Evolutionary conservation across 306 rosid species (phyloP).

Genomic region (Prunus davidiana): DNA sequence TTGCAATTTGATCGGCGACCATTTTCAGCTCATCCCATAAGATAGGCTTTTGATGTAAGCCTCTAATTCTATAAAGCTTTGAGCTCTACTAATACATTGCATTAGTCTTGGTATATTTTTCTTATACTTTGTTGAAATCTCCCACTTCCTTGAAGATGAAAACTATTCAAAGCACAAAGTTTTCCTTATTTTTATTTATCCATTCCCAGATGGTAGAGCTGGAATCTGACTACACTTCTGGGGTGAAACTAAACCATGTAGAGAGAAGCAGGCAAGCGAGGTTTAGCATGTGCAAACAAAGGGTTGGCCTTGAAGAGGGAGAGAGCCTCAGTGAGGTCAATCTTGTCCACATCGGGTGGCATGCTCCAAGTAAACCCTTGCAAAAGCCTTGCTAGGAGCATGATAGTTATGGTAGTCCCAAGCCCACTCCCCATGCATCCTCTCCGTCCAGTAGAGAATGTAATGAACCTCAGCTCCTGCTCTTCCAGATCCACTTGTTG

Average conservation of each 20-base stretch:
- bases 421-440: slow-evolving; percentile 34
- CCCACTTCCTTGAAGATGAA: slow-evolving; percentile 34
- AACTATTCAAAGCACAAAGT: slow-evolving; percentile 1
- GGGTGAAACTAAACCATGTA: not conserved
- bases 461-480: slow-evolving; percentile 23
- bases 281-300: slow-evolving; percentile 1
- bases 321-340: slow-evolving; percentile 14
- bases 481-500: slow-evolving; percentile 17
- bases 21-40: slow-evolving; percentile 3
- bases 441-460: slow-evolving; percentile 40
- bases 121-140: slow-evolving; percentile 20
- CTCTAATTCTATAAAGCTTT: too few species aligned
- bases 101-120: too few species aligned
- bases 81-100: too few species aligned
- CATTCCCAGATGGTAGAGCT: slow-evolving; percentile 11
- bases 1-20: slow-evolving; percentile 24
- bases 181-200: not conserved
- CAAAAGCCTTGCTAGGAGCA: slow-evolving; percentile 42
- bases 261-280: slow-evolving; percentile 10
- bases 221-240: slow-evolving; percentile 23
- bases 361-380: slow-evolving; percentile 44
- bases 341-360: slow-evolving; percentile 15
- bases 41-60: too few species aligned
- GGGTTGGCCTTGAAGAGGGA: slow-evolving; percentile 5
- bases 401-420: slow-evolving; percentile 38